These are phyloP conservation scores for Neonothopanus nambi DNA, from an alignment of 1,284 basidiomycete species.

Conservation along the genomic window DNA sequence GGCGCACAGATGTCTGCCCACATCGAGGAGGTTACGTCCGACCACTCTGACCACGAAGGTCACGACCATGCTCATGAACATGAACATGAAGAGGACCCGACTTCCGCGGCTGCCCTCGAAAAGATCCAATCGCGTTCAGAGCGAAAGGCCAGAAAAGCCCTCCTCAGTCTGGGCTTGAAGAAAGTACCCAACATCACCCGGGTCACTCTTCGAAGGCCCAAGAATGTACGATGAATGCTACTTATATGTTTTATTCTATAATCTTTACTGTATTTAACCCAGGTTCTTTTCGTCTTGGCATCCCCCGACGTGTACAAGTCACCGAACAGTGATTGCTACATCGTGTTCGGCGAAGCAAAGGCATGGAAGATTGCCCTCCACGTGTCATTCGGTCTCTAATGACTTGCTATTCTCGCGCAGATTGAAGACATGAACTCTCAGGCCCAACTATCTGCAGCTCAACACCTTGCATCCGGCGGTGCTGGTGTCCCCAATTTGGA, in stretches of 20 bases:
- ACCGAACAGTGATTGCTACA: slow-evolving; percentile 95
- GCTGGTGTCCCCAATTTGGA: slow-evolving; percentile 55
- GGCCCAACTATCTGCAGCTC: slow-evolving; percentile 82
- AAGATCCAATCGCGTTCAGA: slow-evolving; percentile 93
- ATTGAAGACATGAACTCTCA: slow-evolving; percentile 91
- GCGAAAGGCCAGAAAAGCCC: slow-evolving; percentile 89
- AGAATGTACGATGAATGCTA: slow-evolving; percentile 67
- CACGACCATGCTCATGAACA: slow-evolving; percentile 57
- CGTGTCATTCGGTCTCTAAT: neutral
- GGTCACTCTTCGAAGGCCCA: slow-evolving; percentile 92
- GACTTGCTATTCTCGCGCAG: slow-evolving; percentile 35
- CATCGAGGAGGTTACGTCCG: slow-evolving; percentile 80
- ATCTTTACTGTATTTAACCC: slow-evolving; percentile 7
- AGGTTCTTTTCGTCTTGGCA: slow-evolving; percentile 92
- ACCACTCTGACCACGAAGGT: slow-evolving; percentile 72
- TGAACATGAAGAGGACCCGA: slow-evolving; percentile 75
- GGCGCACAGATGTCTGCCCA: slow-evolving; percentile 60
- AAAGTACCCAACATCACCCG: slow-evolving; percentile 91
- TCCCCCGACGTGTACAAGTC: slow-evolving; percentile 98
- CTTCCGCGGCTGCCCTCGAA: slow-evolving; percentile 82
- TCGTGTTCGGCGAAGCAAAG: slow-evolving; percentile 98
- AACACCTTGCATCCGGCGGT: slow-evolving; percentile 71
- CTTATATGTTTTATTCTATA: neutral
- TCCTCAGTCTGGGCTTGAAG: slow-evolving; percentile 88
- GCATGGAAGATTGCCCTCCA: slow-evolving; percentile 34